phyloP scores from a whole-genome alignment of 768 basidiomycete species.

The Boletellus ananas region DNA sequence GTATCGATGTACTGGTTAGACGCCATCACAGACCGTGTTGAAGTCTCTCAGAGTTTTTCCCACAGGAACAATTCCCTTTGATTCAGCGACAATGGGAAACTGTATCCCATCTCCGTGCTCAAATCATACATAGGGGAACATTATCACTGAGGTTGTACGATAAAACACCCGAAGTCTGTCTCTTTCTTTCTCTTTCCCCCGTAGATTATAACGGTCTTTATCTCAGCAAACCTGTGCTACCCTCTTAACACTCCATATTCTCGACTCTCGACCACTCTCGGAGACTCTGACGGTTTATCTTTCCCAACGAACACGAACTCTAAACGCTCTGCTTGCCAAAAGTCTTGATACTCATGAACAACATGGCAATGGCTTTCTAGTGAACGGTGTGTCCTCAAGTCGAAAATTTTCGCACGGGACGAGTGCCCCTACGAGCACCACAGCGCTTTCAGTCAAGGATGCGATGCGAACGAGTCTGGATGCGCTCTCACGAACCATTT shows the following conservation, averaged over 20 bases:
- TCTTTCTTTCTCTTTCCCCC: background rate
- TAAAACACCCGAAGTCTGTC: constrained; percentile 50
- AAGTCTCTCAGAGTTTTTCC: background rate
- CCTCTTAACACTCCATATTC: constrained; percentile 78
- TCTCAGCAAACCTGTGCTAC: constrained; percentile 70
- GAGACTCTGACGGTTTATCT: constrained; percentile 73
- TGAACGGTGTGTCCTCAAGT: constrained; percentile 34
- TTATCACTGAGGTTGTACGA: constrained; percentile 65
- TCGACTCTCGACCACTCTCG: constrained; percentile 77
- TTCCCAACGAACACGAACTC: constrained; percentile 60
- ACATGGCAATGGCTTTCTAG: constrained; percentile 30
- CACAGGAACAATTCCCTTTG: constrained; percentile 80
- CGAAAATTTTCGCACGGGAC: background rate
- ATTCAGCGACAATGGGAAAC: constrained; percentile 93
- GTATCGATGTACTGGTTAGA: constrained; percentile 60
- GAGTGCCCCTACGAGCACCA: constrained; percentile 27
- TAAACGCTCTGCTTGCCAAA: constrained; percentile 44
- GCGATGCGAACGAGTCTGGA: constrained; percentile 50
- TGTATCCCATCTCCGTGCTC: constrained; percentile 79
- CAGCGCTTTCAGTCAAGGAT: constrained; percentile 51
- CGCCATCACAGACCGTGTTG: background rate
- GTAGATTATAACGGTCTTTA: background rate
- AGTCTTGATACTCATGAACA: constrained; percentile 21
- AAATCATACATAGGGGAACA: constrained; percentile 87
- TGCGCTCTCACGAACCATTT: constrained; percentile 55